Base-by-base conservation (phyloP, 2,329 filamentous ascomycete genomes). In the Fusarium acutatum region DNA sequence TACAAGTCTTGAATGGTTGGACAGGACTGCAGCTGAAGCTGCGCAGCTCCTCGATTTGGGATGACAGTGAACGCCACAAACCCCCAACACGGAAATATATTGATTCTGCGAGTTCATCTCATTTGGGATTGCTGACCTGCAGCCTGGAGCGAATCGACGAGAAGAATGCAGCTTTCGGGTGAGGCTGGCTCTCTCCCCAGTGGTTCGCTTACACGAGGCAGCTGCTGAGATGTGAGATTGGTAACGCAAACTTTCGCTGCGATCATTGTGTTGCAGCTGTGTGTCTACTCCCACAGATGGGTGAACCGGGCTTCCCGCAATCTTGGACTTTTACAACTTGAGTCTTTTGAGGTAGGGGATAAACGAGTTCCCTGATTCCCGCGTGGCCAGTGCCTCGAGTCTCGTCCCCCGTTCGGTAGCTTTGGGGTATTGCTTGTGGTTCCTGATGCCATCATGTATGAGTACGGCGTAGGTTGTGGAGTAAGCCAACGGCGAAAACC, bases 281-380 rank as follows among this genome's bases (percentile, higher is more conserved):
- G 30, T 52, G 49, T 43, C 44, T 59, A 37, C 35, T 49, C 35
- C 11, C 24, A 13, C 5, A 34, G 15, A 44, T 13, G 47, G 7
- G 24, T 43, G 18, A 53, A 30, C 37, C 26, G 59, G 30, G 9
- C 34, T 40, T n/a, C 26, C 44, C 47, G 41, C 22, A 43, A 53
- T 20, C 46, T 38, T 50, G 56, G 52, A 69, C 63, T 67, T 72
- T 26, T 54, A 64, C 44, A 56, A 50, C 56, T 66, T 37, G 60
- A 28, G 61, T 64, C 59, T 53, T 64, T 75, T 28, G 44, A 65
- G 73, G 65, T 76, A 72, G 62, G 59, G 49, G 72, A 61, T 22
- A 60, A 76, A 60, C 49, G 56, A 75, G 62, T 52, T 69, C 57
- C 62, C 68, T 74, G 64, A 62, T 35, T 77, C 74, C 75, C 75